A percentile compares a stretch with the other conserved stretches of the same genome.
Evolutionary conservation across 140 eudicot genomes (phyloP).

Genomic region (Oenanthe javanica): DNA sequence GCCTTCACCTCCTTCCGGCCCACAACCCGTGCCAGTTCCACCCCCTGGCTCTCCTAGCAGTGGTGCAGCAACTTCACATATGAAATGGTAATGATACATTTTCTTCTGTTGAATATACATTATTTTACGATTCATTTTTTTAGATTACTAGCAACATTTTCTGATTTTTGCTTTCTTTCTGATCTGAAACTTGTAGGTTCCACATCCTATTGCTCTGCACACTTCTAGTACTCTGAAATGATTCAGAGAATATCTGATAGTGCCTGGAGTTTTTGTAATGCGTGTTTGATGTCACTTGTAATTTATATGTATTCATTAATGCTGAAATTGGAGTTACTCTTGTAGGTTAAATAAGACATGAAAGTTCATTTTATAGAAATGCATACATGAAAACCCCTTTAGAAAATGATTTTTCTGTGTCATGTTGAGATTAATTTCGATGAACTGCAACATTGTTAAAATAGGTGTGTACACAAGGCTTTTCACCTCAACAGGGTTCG

Average conservation of each 20-base stretch:
- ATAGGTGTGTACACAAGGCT: not conserved
- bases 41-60: slow-evolving; percentile 18
- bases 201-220: slow-evolving; percentile 4
- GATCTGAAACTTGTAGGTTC: slow-evolving; percentile 1
- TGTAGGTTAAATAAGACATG: not conserved
- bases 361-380: not conserved
- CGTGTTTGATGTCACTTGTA: slow-evolving; percentile 5
- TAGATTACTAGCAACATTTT: too few species aligned
- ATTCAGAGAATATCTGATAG: not conserved
- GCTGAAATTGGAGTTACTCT: not conserved
- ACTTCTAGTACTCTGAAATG: slow-evolving; percentile 4
- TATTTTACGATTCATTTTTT: not conserved
- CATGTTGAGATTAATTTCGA: not conserved
- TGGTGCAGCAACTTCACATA: slow-evolving; percentile 11
- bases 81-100: slow-evolving; percentile 17
- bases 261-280: not conserved
- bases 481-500: not conserved
- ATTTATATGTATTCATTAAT: not conserved
- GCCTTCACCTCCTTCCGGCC: slow-evolving; percentile 18
- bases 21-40: slow-evolving; percentile 21
- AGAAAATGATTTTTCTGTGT: not conserved
- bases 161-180: slow-evolving; percentile 1
- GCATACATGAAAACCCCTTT: not conserved
- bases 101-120: not conserved
- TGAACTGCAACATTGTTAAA: not conserved